Evolutionary conservation across 345 rosid species (phyloP), one percentile per base, ranked within the genome.

Genomic region (Eucalyptus pumila): DNA sequence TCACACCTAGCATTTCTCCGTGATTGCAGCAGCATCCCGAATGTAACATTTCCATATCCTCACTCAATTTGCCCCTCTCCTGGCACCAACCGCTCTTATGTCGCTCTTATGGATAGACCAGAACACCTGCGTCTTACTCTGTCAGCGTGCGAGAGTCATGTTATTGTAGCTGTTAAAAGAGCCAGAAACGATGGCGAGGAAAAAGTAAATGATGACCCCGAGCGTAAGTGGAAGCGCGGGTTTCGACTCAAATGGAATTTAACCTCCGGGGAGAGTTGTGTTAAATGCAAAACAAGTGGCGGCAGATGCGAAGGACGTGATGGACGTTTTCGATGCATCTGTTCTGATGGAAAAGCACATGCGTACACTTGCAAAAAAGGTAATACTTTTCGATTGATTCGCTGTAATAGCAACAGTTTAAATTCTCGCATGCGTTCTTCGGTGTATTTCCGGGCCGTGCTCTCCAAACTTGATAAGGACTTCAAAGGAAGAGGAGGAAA

Each of bases 261-360:
- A 11, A 58, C 65, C n/a, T 26, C 14, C n/a, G 11, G 65, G 65
- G 14, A 58, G 17, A 14, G 16, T 6, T 30, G 72, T 62, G 72
- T 30, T 30, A 13, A 62, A n/a, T 62, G 72, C 72, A 30, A 62
- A 62, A 3, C 6, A 14, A 13, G 17, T 62, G 34, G 72, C 30
- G 37, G 72, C 72, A 62, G 4, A 13, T 62, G 34, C 72, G 14
- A 1, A 4, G 32, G 1, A 62, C 9, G 0, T 0, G 9, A 6
- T 13, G 17, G 4, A 13, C 1, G 3, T 30, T 30, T 62, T 14
- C 17, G 1, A 17, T 60, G 47, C 47, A 1, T 8, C 7, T 44
- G 3, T 44, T 44, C 47, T 44, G 10, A 8, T 8, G 42, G 42
- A 40, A 8, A 8, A 44, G 10, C 1, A 5, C 9, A 8, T 44